phyloP scores from a whole-genome alignment of 306 rosid genomes.

The Medicago ruthenica region DNA sequence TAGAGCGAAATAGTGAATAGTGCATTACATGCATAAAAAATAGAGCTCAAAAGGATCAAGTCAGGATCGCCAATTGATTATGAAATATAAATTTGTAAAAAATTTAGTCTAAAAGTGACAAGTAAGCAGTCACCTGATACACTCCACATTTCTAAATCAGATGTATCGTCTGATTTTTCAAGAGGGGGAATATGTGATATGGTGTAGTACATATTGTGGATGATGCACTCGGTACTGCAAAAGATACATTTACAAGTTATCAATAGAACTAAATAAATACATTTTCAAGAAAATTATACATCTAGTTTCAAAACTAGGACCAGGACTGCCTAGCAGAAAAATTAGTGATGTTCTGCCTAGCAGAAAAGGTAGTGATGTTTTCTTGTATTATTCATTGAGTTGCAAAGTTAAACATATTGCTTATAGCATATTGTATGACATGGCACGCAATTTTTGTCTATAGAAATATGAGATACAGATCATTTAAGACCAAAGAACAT shows the following conservation, averaged over 20 bases:
- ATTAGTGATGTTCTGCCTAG: background rate
- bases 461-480: conserved; percentile 5
- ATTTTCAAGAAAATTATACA: conserved; percentile 22
- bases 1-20: conserved; percentile 12
- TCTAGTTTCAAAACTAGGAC: conserved; percentile 28
- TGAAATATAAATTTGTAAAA: background rate
- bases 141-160: conserved; percentile 75
- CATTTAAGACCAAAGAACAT: background rate
- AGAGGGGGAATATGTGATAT: conserved; percentile 60
- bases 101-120: conserved; percentile 10
- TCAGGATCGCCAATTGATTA: conserved; percentile 10
- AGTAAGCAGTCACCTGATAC: conserved; percentile 61
- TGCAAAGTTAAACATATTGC: conserved; percentile 24
- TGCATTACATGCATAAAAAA: conserved; percentile 9
- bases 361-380: background rate
- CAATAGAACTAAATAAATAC: conserved; percentile 20
- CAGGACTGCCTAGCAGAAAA: background rate
- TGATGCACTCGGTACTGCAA: conserved; percentile 64
- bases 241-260: conserved; percentile 26
- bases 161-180: conserved; percentile 57
- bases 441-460: background rate
- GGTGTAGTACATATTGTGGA: conserved; percentile 61
- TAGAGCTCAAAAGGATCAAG: conserved; percentile 22
- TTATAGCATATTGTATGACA: conserved; percentile 13
- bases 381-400: conserved; percentile 10